Conservation (phyloP, 345 rosid genomes). For the Noccaea bulbosa region DNA sequence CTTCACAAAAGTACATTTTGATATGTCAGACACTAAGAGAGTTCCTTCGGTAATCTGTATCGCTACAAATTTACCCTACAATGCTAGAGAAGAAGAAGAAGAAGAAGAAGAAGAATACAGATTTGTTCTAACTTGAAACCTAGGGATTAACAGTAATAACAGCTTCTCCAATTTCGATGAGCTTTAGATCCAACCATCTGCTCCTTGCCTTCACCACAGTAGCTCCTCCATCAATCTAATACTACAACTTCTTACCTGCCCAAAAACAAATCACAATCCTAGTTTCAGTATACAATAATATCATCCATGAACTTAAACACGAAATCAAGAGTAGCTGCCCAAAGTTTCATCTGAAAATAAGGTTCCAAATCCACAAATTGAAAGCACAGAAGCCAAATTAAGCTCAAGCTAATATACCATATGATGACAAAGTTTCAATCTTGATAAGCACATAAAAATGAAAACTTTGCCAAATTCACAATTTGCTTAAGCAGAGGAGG, state of each 20-base stretch:
- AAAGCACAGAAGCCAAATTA: background rate
- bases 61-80: conserved; percentile 40
- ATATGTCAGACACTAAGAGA: conserved; percentile 39
- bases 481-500: background rate
- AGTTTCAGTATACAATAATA: conserved; percentile 12
- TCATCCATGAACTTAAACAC: background rate
- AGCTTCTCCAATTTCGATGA: conserved; percentile 36
- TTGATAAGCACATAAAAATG: conserved; percentile 5
- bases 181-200: conserved; percentile 32
- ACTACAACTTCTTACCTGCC: conserved; percentile 43
- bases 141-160: conserved; percentile 39
- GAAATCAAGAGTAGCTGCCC: conserved; percentile 1
- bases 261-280: conserved; percentile 15
- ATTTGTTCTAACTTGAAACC: conserved; percentile 37
- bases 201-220: conserved; percentile 32
- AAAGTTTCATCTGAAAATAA: too few relatives aligned
- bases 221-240: conserved; percentile 35
- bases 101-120: background rate
- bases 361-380: background rate
- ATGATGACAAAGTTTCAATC: background rate
- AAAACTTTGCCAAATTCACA: conserved; percentile 15
- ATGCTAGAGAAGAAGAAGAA: conserved; percentile 20
- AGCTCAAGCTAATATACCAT: background rate
- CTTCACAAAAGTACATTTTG: conserved; percentile 44
- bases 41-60: conserved; percentile 34